These are phyloP conservation scores for Penicillium simplicissimum DNA, from an alignment of 495 filamentous ascomycete species.

Conservation along the genomic window DNA sequence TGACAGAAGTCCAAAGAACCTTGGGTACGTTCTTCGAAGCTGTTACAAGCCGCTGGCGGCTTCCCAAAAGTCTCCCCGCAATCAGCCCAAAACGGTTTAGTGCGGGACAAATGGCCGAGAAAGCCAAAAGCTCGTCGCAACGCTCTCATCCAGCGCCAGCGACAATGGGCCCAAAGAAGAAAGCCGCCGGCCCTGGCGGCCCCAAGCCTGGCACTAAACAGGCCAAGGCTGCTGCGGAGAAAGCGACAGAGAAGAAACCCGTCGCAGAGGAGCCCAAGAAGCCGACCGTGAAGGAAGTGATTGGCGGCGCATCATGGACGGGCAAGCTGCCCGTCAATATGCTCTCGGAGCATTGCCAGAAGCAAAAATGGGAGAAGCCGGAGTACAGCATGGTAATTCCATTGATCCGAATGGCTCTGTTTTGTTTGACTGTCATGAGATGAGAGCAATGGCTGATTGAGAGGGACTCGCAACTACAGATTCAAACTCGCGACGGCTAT, in stretches of 20 bases:
- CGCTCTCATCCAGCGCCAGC: slow-evolving; percentile 1
- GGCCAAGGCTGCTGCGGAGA: slow-evolving; percentile 45
- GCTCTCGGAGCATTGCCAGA: slow-evolving; percentile 91
- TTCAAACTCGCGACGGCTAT: slow-evolving; percentile 61
- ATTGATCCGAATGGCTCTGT: neutral
- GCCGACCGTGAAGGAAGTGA: slow-evolving; percentile 80
- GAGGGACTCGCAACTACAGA: slow-evolving; percentile 32
- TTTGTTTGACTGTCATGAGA: neutral
- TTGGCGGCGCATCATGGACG: slow-evolving; percentile 95
- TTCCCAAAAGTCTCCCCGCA: slow-evolving; percentile 29
- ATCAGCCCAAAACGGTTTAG: slow-evolving; percentile 34
- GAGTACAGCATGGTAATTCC: slow-evolving; percentile 77
- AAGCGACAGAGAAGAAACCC: slow-evolving; percentile 38
- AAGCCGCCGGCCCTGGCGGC: slow-evolving; percentile 41
- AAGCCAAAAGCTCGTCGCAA: slow-evolving; percentile 18
- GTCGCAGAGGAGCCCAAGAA: slow-evolving; percentile 64
- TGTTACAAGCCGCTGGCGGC: neutral
- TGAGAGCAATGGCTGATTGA: slow-evolving; percentile 14
- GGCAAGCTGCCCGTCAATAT: slow-evolving; percentile 93
- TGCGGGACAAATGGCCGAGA: slow-evolving; percentile 32
- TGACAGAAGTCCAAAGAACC: neutral
- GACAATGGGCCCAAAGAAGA: slow-evolving; percentile 49
- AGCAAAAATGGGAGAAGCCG: slow-evolving; percentile 91
- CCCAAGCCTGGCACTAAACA: slow-evolving; percentile 49
- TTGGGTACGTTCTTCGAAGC: neutral